Percentiles rank a stretch among this genome's conserved stretches.
Conservation (phyloP, 768 basidiomycete species). For the Suillus cothurnatus region DNA sequence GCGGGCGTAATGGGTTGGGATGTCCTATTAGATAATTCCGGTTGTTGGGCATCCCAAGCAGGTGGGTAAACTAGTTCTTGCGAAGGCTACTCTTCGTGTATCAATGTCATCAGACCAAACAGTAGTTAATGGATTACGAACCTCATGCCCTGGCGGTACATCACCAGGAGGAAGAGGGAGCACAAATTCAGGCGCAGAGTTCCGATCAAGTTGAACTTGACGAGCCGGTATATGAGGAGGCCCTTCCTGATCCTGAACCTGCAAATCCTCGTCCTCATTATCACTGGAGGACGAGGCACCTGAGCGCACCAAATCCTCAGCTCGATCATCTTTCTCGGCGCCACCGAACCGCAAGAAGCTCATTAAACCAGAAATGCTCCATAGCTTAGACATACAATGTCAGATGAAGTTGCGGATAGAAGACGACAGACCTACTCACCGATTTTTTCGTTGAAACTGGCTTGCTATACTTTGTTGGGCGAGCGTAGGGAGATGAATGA, state of each 20-base stretch:
- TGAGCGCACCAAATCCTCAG: conserved; percentile 15
- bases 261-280: conserved; percentile 24
- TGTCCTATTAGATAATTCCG: not conserved
- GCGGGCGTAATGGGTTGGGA: conserved; percentile 11
- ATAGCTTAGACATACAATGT: conserved; percentile 34
- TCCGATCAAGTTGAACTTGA: conserved; percentile 24
- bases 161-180: conserved; percentile 20
- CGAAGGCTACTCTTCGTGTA: conserved; percentile 1
- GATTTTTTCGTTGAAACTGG: conserved; percentile 46
- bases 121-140: not conserved
- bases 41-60: conserved; percentile 11
- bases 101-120: not conserved
- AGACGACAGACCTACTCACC: conserved; percentile 32
- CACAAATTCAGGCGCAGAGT: conserved; percentile 8
- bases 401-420: conserved; percentile 10
- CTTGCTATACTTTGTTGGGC: conserved; percentile 33
- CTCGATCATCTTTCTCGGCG: conserved; percentile 24
- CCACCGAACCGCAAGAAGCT: conserved; percentile 47
- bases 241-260: conserved; percentile 21
- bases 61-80: conserved; percentile 8
- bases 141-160: conserved; percentile 6
- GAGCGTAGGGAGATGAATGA: conserved; percentile 60
- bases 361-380: conserved; percentile 55
- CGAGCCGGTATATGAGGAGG: conserved; percentile 26
- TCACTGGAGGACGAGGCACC: conserved; percentile 23